Evolutionary conservation across 2,329 filamentous ascomycete genomes (phyloP).

Genomic region (Blastomyces gilchristii): DNA sequence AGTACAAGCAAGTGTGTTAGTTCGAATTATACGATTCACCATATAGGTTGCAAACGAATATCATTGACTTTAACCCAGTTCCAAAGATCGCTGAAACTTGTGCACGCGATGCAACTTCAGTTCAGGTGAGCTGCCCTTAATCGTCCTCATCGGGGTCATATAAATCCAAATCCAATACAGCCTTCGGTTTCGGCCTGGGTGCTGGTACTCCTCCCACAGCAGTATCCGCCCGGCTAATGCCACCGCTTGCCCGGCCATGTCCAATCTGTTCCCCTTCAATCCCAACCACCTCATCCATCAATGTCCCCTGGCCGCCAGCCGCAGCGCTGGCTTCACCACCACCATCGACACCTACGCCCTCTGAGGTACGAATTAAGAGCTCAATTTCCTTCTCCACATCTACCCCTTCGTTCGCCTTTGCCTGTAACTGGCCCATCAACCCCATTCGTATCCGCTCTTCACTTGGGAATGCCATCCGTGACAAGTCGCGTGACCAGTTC

Average conservation of each 20-base stretch:
- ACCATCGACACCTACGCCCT: conserved; percentile 43
- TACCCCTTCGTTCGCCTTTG: conserved; percentile 43
- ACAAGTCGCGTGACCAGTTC: conserved; percentile 30
- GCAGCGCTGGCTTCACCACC: conserved; percentile 28
- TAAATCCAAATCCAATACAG: conserved; percentile 35
- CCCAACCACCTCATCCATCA: conserved; percentile 11
- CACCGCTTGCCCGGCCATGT: conserved; percentile 5
- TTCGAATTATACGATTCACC: not conserved
- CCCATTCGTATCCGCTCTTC: conserved; percentile 37
- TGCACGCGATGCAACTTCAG: no score
- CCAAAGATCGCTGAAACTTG: no score
- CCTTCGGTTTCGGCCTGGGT: conserved; percentile 27
- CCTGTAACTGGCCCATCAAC: conserved; percentile 37
- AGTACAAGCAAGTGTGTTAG: not conserved
- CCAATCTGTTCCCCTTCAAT: conserved; percentile 21
- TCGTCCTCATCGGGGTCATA: conserved; percentile 40
- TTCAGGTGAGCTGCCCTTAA: not conserved
- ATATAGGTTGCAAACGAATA: not conserved
- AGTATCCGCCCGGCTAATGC: conserved; percentile 6
- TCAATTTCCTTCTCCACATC: conserved; percentile 44
- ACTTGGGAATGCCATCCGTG: conserved; percentile 37
- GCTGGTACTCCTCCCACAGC: conserved; percentile 13
- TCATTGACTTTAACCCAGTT: not conserved
- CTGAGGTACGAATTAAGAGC: conserved; percentile 42
- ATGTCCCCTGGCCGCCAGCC: conserved; percentile 24